Percentiles rank a stretch among this genome's conserved stretches.
Evolutionary conservation across 768 basidiomycete species (phyloP).

Genomic region (Xerocomellus intermedius): DNA sequence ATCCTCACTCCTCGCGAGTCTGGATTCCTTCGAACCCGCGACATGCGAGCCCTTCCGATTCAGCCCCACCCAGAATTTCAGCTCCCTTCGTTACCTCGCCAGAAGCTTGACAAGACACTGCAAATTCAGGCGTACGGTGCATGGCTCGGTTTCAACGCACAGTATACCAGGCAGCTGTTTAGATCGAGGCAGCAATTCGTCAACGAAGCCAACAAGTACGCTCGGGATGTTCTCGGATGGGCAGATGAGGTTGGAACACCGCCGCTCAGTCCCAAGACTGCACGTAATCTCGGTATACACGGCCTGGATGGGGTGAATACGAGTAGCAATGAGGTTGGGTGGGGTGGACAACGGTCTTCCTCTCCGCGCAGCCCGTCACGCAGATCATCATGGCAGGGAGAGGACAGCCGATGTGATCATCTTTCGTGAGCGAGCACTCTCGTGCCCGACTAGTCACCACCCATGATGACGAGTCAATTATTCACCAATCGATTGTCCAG

Average conservation of each 20-base stretch:
- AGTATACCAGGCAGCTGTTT: slow-evolving; percentile 34
- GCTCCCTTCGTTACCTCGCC: slow-evolving; percentile 22
- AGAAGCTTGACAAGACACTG: slow-evolving; percentile 34
- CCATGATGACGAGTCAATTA: neutral
- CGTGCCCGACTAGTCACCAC: neutral
- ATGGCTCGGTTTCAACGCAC: slow-evolving; percentile 58
- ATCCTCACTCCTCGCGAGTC: slow-evolving; percentile 52
- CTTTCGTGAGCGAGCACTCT: too few relatives aligned
- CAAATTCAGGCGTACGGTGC: slow-evolving; percentile 55
- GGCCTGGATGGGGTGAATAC: slow-evolving; percentile 33
- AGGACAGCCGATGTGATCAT: neutral
- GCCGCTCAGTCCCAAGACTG: slow-evolving; percentile 40
- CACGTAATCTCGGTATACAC: slow-evolving; percentile 51
- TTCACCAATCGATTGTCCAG: neutral
- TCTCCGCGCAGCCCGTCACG: slow-evolving; percentile 3
- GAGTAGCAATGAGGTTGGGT: neutral
- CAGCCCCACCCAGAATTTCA: slow-evolving; percentile 29
- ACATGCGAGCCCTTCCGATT: slow-evolving; percentile 43
- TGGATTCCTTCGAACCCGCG: slow-evolving; percentile 43
- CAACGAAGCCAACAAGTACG: slow-evolving; percentile 37
- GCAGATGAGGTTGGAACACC: slow-evolving; percentile 32
- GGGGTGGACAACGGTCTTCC: slow-evolving; percentile 6
- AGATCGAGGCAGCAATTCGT: slow-evolving; percentile 44
- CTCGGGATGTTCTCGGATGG: slow-evolving; percentile 39
- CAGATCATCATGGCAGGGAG: slow-evolving; percentile 10